Conservation (phyloP, 768 basidiomycete genomes). For the Leccinellum albellum region DNA sequence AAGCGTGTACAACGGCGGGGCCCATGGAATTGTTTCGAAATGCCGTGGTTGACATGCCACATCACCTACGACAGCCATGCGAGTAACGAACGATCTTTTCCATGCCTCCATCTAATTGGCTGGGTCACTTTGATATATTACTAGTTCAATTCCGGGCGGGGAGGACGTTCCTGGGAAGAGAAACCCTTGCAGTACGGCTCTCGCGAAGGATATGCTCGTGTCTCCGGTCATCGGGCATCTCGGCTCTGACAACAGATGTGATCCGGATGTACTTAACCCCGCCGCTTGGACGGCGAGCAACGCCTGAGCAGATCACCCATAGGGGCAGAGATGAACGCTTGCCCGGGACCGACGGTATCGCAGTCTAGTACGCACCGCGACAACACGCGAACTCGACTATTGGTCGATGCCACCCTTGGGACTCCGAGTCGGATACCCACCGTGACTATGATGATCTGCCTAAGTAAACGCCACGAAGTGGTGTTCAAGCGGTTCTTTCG, state of each 20-base stretch:
- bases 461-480: conserved; percentile 87
- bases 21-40: neutral
- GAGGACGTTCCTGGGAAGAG: conserved; percentile 73
- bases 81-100: conserved; percentile 89
- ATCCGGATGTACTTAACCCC: conserved; percentile 42
- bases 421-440: conserved; percentile 56
- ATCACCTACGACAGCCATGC: conserved; percentile 73
- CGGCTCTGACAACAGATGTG: conserved; percentile 44
- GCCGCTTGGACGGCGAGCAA: conserved; percentile 63
- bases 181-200: conserved; percentile 46
- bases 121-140: neutral
- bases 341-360: conserved; percentile 80
- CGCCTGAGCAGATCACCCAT: conserved; percentile 80
- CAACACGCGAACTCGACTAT: conserved; percentile 47
- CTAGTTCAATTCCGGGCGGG: conserved; percentile 85
- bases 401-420: conserved; percentile 32
- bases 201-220: conserved; percentile 41
- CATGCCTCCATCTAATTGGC: conserved; percentile 52
- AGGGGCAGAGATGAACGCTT: conserved; percentile 88
- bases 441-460: conserved; percentile 78
- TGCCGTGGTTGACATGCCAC: conserved; percentile 62
- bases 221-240: neutral
- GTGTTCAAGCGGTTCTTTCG: conserved; percentile 78
- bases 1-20: conserved; percentile 91
- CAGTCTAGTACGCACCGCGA: conserved; percentile 79